Conservation (phyloP, 192 early-diverging fungal species). For the Ramicandelaber brevisporus region DNA sequence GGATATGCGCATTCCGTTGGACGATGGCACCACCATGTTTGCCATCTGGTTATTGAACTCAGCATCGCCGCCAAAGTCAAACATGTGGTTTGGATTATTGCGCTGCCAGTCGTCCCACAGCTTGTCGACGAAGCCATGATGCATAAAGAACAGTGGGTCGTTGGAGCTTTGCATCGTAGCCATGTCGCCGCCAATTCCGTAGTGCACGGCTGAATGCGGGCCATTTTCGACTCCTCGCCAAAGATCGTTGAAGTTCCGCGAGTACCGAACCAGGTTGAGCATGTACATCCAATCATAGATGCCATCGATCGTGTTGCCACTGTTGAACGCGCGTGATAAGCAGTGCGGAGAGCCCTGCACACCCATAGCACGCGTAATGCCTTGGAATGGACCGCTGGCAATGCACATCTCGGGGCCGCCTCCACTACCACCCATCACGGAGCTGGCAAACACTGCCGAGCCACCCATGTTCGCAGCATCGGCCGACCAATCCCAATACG, state of each 20-base stretch:
- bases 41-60: neutral
- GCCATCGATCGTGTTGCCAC: neutral
- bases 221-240: slow-evolving; percentile 1
- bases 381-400: neutral
- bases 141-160: slow-evolving; percentile 20
- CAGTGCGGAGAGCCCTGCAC: neutral
- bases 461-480: neutral
- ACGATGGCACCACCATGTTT: no score
- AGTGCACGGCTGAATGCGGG: slow-evolving; percentile 2
- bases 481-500: slow-evolving; percentile 4
- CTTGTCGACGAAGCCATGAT: slow-evolving; percentile 19
- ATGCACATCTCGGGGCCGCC: slow-evolving; percentile 1
- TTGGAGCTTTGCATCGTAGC: slow-evolving; percentile 4
- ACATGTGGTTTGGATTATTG: neutral
- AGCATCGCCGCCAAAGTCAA: neutral
- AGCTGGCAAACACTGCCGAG: slow-evolving; percentile 1
- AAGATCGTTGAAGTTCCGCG: slow-evolving; percentile 1
- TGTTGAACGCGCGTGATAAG: slow-evolving; percentile 1
- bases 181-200: slow-evolving; percentile 3
- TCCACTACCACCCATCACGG: slow-evolving; percentile 1
- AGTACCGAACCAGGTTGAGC: neutral
- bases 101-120: slow-evolving; percentile 12
- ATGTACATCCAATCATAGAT: neutral
- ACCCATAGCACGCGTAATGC: neutral
- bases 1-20: no score